Evolutionary conservation across 179 eudicot species (phyloP).

Genomic region (Silene vulgaris): DNA sequence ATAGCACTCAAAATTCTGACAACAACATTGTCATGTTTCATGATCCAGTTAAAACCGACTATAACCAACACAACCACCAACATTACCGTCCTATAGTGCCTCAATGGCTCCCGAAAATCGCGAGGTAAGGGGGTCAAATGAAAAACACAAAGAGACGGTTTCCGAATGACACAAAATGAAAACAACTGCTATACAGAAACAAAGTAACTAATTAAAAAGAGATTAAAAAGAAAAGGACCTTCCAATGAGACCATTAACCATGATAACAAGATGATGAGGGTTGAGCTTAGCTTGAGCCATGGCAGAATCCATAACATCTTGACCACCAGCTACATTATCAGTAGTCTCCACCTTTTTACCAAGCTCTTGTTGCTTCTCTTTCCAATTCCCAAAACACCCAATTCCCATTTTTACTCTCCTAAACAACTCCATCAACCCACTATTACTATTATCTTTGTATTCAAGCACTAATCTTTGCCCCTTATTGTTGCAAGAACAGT

Average conservation of each 20-base stretch:
- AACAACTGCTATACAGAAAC: no score
- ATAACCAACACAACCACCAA: no score
- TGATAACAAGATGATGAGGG: slow-evolving; percentile 66
- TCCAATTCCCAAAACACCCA: slow-evolving; percentile 39
- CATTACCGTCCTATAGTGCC: no score
- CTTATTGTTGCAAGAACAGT: neutral
- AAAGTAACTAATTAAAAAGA: neutral
- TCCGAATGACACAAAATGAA: neutral
- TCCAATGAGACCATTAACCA: slow-evolving; percentile 88
- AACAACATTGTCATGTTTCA: no score
- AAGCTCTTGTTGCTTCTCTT: slow-evolving; percentile 12
- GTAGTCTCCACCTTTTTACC: slow-evolving; percentile 31
- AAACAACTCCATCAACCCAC: slow-evolving; percentile 20
- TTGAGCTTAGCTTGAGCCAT: slow-evolving; percentile 33
- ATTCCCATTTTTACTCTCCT: slow-evolving; percentile 33
- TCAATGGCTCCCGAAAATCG: no score
- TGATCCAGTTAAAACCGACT: no score
- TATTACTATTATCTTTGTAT: neutral
- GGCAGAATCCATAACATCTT: slow-evolving; percentile 42
- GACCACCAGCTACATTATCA: slow-evolving; percentile 40
- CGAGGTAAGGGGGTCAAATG: no score
- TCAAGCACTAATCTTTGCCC: neutral
- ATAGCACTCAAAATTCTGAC: no score
- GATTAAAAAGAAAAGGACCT: slow-evolving; percentile 39
- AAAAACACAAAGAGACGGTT: no score